Evolutionary conservation across 2,329 filamentous ascomycete genomes (phyloP), one percentile per base, ranked within the genome.

Genomic region (Aspergillus aculeatus): DNA sequence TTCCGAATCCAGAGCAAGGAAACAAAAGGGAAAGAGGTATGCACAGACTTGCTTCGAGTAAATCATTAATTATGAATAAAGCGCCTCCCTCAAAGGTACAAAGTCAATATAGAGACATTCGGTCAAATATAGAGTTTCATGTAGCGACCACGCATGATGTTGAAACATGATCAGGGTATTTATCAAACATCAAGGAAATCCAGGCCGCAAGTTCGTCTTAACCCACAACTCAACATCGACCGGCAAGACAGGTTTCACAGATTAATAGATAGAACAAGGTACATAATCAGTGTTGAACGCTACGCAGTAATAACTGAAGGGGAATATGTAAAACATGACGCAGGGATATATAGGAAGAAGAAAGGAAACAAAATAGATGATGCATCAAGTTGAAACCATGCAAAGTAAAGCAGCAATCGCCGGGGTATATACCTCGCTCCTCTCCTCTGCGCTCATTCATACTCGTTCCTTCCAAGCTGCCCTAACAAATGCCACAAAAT

Each of bases 361-460:
- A 10, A 16, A 31, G 50, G 48, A 50, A 50, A 53, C 50, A 48
- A 35, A 14, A 35, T 29, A 35, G 32, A 16, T 12, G 32, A 35
- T 44, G 38, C 38, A 44, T 19, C 38, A 44, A 44, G 14, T 44
- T 44, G 16, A 44, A 44, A 44, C 19, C 21, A 35, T 35, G 4
- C 48, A 29, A 58, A 56, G 53, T 50, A 59, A 60, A 58, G 53
- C 54, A 61, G 62, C 10, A 41, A 29, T 35, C 24, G 41, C 38
- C 35, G 57, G 63, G 64, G 64, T 62, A 62, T 65, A 64, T 61
- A 35, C 32, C 32, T 35, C 57, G 64, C 62, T 56, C 62, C 38
- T 29, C 26, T 29, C 26, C 54, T 66, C 61, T 57, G 62, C 59
- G 54, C 47, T 62, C 62, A 61, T 59, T 56, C 60, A 23, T 58